Base-by-base conservation (phyloP, 116 monocot species). In the Trichopus zeylanicus region DNA sequence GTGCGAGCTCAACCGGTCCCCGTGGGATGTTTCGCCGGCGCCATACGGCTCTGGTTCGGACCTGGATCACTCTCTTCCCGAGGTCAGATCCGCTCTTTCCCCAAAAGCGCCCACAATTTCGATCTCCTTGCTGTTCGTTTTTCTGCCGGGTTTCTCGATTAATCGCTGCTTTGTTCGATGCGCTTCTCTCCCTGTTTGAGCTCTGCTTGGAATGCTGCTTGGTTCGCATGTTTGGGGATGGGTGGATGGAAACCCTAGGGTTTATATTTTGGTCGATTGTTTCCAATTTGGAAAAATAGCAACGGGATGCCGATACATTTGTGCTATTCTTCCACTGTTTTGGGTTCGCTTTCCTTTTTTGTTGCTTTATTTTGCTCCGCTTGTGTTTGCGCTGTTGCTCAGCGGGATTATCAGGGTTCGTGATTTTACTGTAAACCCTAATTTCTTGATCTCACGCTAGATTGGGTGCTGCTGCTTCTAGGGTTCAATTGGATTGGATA, bases 1-100 rank as follows among this genome's bases (percentile, higher is more conserved):
- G 1, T 78, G 81, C 60, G 61, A 65, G 69, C 68, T 81, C 34
- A 81, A 66, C 72, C 68, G 65, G 51, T 72, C 68, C 7, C 76
- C 76, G 11, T 81, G 72, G 72, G 81, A 81, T 52, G 55, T 60
- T 15, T 29, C 64, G 55, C 59, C 47, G 31, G 51, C 71, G 24
- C 27, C 47, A 16, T 30, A 20, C 6, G 3, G 26, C 29, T 26
- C 39, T 30, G 49, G 19, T 1, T 22, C 22, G 1, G n/a, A 21
- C 28, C 19, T 24, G 33, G 21, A 52, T 42, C 25, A 31, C 67
- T 23, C 63, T 27, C 21, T 46, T 38, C 65, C 34, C 60, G 56
- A 81, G 72, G 72, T 72, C 55, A 68, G 71, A 57, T 52, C 51
- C 29, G 25, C 15, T 24, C 13, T 18, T 32, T 29, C 24, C 57